Percentiles rank a stretch among this genome's conserved stretches.
Evolutionary conservation across 139 green algal genomes (phyloP).

Genomic region (Auxenochlorella pyrenoidosa): DNA sequence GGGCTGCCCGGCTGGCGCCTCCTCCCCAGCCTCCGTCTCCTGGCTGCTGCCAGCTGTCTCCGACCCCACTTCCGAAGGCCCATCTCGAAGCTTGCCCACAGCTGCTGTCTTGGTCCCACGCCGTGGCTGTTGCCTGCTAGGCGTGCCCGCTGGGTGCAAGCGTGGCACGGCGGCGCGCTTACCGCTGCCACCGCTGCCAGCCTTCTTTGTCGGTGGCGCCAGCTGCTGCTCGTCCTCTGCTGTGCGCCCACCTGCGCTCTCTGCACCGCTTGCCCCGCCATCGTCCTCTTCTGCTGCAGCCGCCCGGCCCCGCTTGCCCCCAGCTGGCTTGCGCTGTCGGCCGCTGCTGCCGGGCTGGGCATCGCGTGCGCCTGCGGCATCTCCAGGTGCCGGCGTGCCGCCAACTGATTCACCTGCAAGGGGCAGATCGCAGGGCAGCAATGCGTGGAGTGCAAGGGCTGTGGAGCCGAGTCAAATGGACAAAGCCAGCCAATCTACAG

Average conservation of each 20-base stretch:
- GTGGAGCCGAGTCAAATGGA: background rate
- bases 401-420: background rate
- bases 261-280: background rate
- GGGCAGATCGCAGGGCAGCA: background rate
- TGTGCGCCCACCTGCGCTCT: background rate
- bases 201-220: background rate
- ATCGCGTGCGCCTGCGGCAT: background rate
- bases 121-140: conserved; percentile 31
- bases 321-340: background rate
- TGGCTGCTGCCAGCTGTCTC: background rate
- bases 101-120: conserved; percentile 20
- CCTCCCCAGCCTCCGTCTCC: background rate
- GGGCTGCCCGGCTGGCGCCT: background rate
- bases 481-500: too few species aligned
- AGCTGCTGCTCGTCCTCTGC: background rate
- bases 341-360: background rate
- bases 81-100: background rate
- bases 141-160: background rate
- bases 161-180: background rate
- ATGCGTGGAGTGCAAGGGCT: background rate
- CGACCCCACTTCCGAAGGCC: background rate
- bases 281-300: background rate
- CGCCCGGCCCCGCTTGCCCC: background rate
- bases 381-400: background rate
- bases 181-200: background rate